Base-by-base conservation (phyloP, 495 filamentous ascomycete species). In the Cercophora newfieldiana region DNA sequence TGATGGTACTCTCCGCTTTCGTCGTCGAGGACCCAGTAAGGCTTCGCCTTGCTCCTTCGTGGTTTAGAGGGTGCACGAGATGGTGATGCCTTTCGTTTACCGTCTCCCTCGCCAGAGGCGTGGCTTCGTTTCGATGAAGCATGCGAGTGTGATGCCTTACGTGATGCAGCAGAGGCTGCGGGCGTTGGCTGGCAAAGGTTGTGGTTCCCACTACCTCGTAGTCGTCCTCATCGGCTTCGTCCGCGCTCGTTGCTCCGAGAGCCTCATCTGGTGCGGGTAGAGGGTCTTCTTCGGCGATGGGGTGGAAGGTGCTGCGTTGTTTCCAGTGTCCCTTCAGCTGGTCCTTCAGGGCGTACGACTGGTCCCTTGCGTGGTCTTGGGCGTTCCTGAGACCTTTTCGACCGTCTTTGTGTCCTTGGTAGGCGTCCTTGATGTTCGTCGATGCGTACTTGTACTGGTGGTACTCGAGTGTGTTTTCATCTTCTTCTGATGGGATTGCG, bases 241-340 rank as follows among this genome's bases (percentile, higher is more conserved):
- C 57, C 29, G 22, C 60, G 44, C 48, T 30, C 19, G 66, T 61
- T 21, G 65, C 47, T 56, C 50, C 26, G 30, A 54, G 64, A 37
- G 67, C 60, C 44, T 16, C 47, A 58, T 49, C 68, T 59, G 61
- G 68, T 50, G 59, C 61, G 61, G 66, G 68, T 66, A 71, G 21
- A 51, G 58, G 51, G 37, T 67, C 30, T 51, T 56, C 68, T 31
- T 48, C 67, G n/a, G n/a, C n/a, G n/a, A n/a, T n/a, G n/a, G n/a
- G n/a, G n/a, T n/a, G n/a, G n/a, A n/a, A n/a, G n/a, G n/a, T n/a
- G n/a, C n/a, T n/a, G 7, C 26, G 57, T 30, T 66, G 55, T 63
- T 66, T 71, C 30, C 59, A 69, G 65, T 72, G 64, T 33, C 66
- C 68, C 47, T 63, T 70, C 51, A 72, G 56, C 65, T 70, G 68